Conservation (phyloP, 2,329 filamentous ascomycete genomes). For the Xylariaceae sp. region DNA sequence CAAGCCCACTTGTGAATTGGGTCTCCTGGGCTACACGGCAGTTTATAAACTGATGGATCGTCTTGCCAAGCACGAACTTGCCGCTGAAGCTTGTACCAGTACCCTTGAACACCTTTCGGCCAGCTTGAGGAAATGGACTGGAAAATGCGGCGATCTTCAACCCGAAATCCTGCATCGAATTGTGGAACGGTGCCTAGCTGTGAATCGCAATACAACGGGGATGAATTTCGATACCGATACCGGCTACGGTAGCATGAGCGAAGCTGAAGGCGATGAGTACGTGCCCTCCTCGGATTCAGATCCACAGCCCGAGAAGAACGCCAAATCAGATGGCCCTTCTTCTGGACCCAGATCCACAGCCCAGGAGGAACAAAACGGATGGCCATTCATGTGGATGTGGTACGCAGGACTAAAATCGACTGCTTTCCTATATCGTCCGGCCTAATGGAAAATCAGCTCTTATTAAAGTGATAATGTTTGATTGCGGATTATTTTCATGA, state of each 20-base stretch:
- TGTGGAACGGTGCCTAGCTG: slow-evolving; percentile 51
- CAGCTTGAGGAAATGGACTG: slow-evolving; percentile 56
- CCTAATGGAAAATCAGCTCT: background rate
- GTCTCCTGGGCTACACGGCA: slow-evolving; percentile 57
- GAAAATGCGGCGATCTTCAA: slow-evolving; percentile 49
- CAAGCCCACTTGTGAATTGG: slow-evolving; percentile 41
- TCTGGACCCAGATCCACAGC: slow-evolving; percentile 6
- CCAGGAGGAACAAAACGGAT: slow-evolving; percentile 2
- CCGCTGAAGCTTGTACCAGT: slow-evolving; percentile 44
- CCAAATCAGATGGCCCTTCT: slow-evolving; percentile 2
- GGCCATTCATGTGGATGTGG: slow-evolving; percentile 12
- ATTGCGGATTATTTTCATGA: slow-evolving; percentile 4
- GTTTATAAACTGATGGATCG: slow-evolving; percentile 55
- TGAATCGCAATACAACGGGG: slow-evolving; percentile 55
- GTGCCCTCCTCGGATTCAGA: slow-evolving; percentile 11
- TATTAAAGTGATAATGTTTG: slow-evolving; percentile 10
- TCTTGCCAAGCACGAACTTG: slow-evolving; percentile 45
- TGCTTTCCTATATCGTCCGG: background rate
- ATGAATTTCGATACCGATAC: slow-evolving; percentile 54
- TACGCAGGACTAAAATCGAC: background rate
- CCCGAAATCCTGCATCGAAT: slow-evolving; percentile 49
- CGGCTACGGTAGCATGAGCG: slow-evolving; percentile 50
- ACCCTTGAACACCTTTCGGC: slow-evolving; percentile 56
- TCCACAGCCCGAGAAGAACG: background rate
- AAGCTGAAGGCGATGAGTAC: slow-evolving; percentile 17